Evolutionary conservation across 768 basidiomycete genomes (phyloP), one percentile per base, ranked within the genome.

Genomic region (Suillus paluster): DNA sequence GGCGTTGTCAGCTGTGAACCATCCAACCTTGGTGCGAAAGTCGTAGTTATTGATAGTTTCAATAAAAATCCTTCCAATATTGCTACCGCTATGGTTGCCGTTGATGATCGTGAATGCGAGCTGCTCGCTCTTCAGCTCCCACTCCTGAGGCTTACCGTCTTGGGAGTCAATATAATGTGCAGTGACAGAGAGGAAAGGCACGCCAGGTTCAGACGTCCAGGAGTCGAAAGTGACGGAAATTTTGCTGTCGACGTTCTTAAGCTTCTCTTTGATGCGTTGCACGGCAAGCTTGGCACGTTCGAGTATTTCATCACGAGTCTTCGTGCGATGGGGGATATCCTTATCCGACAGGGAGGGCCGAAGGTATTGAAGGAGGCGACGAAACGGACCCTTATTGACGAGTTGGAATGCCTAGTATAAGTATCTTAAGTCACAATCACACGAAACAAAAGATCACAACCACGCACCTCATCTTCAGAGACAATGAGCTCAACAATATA

Each of bases 141-240:
- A 30, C 30, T 30, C 30, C 30, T 30, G 30, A 30, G 30, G 30
- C 6, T 30, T 30, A 3, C 30, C 6, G 6, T 3, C 30, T 30
- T 3, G 30, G 30, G 6, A 30, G 30, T 30, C 6, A 3, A 30
- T 30, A 30, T 6, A 30, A 30, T 30, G 30, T 30, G 30, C 30
- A 3, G 30, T 30, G 21, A 68, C 36, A 3, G 63, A 64, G 19
- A 69, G 36, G 39, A 65, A 64, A 9, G 67, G 67, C 5, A 64
- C 59, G 10, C 67, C 53, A 10, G 45, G 48, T 19, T 64, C 59
- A 8, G 63, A 68, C 33, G 46, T 65, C 67, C 69, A 63, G 9
- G 52, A 52, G 62, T 70, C 62, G 14, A 68, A 67, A 0, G 66
- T 67, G 17, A 64, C n/a, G 5, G 41, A 63, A 15, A 64, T 23